Evolutionary conservation across 805 yeast genomes (phyloP), one percentile per base, ranked within the genome.

Genomic region (Candida multigemmis): DNA sequence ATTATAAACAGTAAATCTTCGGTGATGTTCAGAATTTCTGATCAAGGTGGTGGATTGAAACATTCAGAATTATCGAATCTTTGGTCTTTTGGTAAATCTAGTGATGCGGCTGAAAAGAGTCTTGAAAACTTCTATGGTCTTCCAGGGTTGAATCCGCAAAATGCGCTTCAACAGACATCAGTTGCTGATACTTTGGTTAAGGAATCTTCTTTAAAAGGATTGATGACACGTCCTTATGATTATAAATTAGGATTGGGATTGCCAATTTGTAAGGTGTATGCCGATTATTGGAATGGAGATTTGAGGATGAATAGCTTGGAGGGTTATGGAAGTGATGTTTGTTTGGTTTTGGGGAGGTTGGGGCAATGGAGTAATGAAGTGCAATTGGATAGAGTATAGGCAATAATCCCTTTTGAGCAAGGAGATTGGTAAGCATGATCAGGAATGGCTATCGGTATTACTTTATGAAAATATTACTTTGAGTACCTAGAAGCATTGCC

Each of bases 271-370:
- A 77, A 83, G 40, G 84, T 87, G 0, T 89, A 89, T 46, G 84
- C 94, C 0, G 96, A 89, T 41, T 89, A 89, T 52, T 89, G 97
- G 97, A 91, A 87, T 41, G 97, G 97, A 5, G 82, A 79, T 27
- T 53, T 89, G 26, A 77, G 76, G 33, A 71, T 89, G 67, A 77
- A 77, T 40, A 78, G 93, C 0, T 58, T 89, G 27, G 89, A 85
- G 33, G 96, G 96, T 2, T 84, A 79, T 41, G 98, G 98, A 3
- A 75, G 91, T 19, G 98, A 89, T 46, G 86, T 89, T 0, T 77
- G 79, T 33, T 56, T 91, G 44, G 74, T 79, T 17, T 57, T 89
- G 33, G 79, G 86, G 16, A 82, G 84, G 48, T 65, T 85, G 31
- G 95, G 95, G 22, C 63, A 68, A 27, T 68, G 71, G 38, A 68